Percentiles rank a stretch among this genome's conserved stretches.
These are phyloP conservation scores for Seiridium cupressi DNA, from an alignment of 2,329 filamentous ascomycete genomes.

Conservation along the genomic window DNA sequence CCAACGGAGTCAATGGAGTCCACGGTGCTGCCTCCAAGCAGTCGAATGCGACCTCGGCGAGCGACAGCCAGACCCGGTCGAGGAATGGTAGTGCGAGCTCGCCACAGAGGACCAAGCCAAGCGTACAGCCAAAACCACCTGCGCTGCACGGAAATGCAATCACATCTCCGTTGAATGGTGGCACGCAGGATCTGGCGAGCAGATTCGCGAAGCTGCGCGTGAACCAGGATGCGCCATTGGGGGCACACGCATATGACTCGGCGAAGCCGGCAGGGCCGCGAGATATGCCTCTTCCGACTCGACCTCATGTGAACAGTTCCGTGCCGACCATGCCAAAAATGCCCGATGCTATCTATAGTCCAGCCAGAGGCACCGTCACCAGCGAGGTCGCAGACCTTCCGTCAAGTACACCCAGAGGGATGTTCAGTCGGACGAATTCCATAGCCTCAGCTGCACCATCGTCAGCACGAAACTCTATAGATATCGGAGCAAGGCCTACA, in stretches of 20 bases:
- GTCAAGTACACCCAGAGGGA: constrained; percentile 61
- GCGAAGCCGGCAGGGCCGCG: constrained; percentile 44
- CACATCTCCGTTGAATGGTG: constrained; percentile 31
- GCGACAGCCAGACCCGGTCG: neutral
- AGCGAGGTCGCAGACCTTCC: constrained; percentile 64
- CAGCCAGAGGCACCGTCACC: constrained; percentile 69
- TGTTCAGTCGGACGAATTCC: constrained; percentile 61
- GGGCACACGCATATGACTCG: constrained; percentile 28
- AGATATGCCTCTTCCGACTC: constrained; percentile 44
- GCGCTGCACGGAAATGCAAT: constrained; percentile 62
- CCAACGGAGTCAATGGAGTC: neutral
- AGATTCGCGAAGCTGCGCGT: constrained; percentile 58
- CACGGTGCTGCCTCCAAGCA: neutral
- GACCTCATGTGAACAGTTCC: constrained; percentile 48
- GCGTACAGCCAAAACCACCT: constrained; percentile 65
- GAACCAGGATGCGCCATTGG: constrained; percentile 36
- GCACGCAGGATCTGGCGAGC: constrained; percentile 48
- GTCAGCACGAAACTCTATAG: constrained; percentile 24
- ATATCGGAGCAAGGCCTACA: constrained; percentile 23
- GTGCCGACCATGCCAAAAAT: constrained; percentile 63
- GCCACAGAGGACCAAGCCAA: constrained; percentile 37
- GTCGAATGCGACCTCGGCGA: neutral
- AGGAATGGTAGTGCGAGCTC: neutral
- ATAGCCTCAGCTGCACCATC: constrained; percentile 34
- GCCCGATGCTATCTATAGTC: constrained; percentile 75